phyloP scores from a whole-genome alignment of 2,329 filamentous ascomycete genomes.

The Bipolaris oryzae region DNA sequence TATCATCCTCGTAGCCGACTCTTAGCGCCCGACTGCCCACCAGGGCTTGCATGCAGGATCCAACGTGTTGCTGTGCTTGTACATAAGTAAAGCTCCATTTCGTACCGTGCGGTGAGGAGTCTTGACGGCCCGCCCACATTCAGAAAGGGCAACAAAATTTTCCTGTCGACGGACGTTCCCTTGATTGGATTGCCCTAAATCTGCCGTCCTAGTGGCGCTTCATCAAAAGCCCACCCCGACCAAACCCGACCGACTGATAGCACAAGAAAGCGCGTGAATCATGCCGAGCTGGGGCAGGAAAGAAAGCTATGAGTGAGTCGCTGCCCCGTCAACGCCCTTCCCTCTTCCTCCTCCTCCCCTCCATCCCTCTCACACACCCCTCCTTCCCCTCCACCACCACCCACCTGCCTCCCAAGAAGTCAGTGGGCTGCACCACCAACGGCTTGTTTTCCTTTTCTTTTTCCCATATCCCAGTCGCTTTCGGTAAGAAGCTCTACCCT shows the following conservation, averaged over 20 bases:
- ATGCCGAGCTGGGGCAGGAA: slow-evolving; percentile 50
- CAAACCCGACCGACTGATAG: slow-evolving; percentile 21
- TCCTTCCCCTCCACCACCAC: slow-evolving; percentile 11
- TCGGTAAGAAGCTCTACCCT: slow-evolving; percentile 14
- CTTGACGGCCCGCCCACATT: slow-evolving; percentile 20
- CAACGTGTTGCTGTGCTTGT: slow-evolving; percentile 16
- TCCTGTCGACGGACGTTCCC: neutral
- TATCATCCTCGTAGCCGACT: slow-evolving; percentile 12
- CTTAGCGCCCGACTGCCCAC: slow-evolving; percentile 17
- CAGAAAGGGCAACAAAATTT: slow-evolving; percentile 21
- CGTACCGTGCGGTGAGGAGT: slow-evolving; percentile 18
- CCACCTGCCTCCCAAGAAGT: slow-evolving; percentile 7
- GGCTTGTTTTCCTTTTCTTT: neutral
- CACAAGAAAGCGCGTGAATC: slow-evolving; percentile 26
- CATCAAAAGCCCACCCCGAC: neutral
- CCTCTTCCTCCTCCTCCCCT: slow-evolving; percentile 15
- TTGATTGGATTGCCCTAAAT: slow-evolving; percentile 15
- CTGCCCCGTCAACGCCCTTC: slow-evolving; percentile 14
- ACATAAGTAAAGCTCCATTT: slow-evolving; percentile 22
- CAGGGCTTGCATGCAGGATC: slow-evolving; percentile 17
- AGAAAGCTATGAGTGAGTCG: slow-evolving; percentile 49
- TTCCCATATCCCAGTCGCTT: slow-evolving; percentile 8
- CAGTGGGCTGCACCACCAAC: slow-evolving; percentile 3
- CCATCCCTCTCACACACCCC: slow-evolving; percentile 9
- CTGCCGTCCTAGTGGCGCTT: slow-evolving; percentile 14